Conservation (phyloP, 495 filamentous ascomycete genomes). For the Penicillium silybi region DNA sequence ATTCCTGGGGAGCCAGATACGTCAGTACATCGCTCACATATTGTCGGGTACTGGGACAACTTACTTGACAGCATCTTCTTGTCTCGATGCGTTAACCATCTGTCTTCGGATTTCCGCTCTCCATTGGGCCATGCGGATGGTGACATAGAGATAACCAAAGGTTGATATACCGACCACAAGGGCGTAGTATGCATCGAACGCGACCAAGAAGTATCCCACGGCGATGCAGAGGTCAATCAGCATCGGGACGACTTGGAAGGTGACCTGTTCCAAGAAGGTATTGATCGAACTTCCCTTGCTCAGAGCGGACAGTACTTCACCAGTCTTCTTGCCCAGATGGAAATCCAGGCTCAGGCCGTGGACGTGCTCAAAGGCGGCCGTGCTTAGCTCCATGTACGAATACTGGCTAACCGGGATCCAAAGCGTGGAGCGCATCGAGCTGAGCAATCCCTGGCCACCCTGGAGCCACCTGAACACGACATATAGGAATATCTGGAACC, state of each 20-base stretch:
- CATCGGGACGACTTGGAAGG: conserved; percentile 94
- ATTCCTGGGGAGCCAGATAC: conserved; percentile 48
- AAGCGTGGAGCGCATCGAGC: conserved; percentile 72
- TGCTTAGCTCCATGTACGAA: conserved; percentile 90
- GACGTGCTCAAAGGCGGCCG: conserved; percentile 94
- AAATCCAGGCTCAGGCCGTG: conserved; percentile 94
- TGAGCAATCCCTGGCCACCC: conserved; percentile 80
- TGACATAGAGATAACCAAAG: conserved; percentile 95
- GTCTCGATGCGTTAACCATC: conserved; percentile 90
- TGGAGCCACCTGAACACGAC: conserved; percentile 82
- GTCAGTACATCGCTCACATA: not conserved
- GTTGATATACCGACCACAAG: conserved; percentile 85
- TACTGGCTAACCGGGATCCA: conserved; percentile 98
- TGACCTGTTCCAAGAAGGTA: conserved; percentile 91
- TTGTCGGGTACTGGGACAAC: not conserved
- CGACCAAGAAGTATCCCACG: conserved; percentile 75
- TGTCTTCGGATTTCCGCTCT: conserved; percentile 82
- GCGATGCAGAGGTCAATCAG: conserved; percentile 84
- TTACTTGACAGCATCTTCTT: conserved; percentile 90
- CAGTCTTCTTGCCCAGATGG: conserved; percentile 93
- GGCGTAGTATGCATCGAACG: conserved; percentile 87
- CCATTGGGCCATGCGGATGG: conserved; percentile 92
- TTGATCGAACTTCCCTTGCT: conserved; percentile 97
- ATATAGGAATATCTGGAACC: conserved; percentile 70
- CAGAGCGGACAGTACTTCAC: conserved; percentile 89